Evolutionary conservation across 1,284 basidiomycete species (phyloP), one percentile per base, ranked within the genome.

Genomic region (Moesziomyces antarcticus): DNA sequence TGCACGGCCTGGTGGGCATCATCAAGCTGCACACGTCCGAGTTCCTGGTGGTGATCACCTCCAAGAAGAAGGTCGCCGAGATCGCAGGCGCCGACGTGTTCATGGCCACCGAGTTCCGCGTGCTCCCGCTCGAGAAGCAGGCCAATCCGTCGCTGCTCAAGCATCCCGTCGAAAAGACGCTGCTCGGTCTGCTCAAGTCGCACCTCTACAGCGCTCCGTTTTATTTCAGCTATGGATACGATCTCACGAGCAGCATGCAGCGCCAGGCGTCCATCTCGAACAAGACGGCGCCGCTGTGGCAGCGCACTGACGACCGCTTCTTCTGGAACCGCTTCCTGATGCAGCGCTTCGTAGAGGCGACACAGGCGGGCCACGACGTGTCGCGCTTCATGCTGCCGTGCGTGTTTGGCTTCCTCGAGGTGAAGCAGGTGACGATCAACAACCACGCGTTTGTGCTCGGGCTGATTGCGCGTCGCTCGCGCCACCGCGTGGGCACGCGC

Each of bases 401-500:
- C 66, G 69, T 82, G 25, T 83, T 80, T 58, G 81, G 81, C 49
- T 69, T 94, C 48, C 92, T 97, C 82, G 94, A 97, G 82, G 87
- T 95, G 57, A 92, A 93, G 45, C 88, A 90, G 4, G 87, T 90
- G 21, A 88, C 89, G 61, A 88, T 98, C 78, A 91, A 93, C 81
- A 90, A 91, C 24, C 90, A 90, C 66, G 89, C 91, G 67, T 88
- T 99, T 80, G 89, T 93, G 44, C 88, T 98, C 77, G 91, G 90
- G 75, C 90, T 99, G 75, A 91, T 99, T 75, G 93, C 94, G 73
- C 90, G 97, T 43, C 91, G 96, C 58, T 96, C 93, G 25, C 91
- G 97, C 40, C 92, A 92, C 86, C 90, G 96, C 55, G 93, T 95
- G 27, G 97, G 97, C 0, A 98, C 97, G 4, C 92, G 97, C 50